Evolutionary conservation across 495 filamentous ascomycete species (phyloP).

Genomic region (Penicillium malachiteum): DNA sequence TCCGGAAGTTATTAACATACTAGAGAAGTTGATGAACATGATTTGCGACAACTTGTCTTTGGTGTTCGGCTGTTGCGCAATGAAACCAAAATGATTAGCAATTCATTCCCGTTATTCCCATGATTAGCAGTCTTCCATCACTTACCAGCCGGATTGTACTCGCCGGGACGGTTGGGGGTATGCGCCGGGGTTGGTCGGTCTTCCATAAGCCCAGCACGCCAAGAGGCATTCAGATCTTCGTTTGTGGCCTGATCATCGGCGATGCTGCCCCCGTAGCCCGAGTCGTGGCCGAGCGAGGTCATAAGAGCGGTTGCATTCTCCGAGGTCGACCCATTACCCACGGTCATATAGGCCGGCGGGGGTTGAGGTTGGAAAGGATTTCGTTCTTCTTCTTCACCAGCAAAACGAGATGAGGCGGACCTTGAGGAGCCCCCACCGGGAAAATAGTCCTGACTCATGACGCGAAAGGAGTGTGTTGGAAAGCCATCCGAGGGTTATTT

Average conservation of each 20-base stretch:
- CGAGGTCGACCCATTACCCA: conserved; percentile 78
- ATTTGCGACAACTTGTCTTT: conserved; percentile 60
- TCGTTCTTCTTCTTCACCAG: conserved; percentile 29
- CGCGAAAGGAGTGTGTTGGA: conserved; percentile 16
- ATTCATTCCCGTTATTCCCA: not conserved
- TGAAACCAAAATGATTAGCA: not conserved
- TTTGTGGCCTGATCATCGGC: conserved; percentile 49
- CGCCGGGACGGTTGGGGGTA: conserved; percentile 51
- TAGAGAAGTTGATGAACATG: conserved; percentile 72
- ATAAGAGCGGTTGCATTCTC: conserved; percentile 68
- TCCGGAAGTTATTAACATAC: conserved; percentile 36
- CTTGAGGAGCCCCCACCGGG: conserved; percentile 45
- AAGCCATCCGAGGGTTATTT: conserved; percentile 24
- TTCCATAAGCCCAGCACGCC: conserved; percentile 62
- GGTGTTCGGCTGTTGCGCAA: conserved; percentile 50
- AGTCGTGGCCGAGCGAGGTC: conserved; percentile 75
- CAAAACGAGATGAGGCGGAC: conserved; percentile 37
- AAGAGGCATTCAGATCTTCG: conserved; percentile 42
- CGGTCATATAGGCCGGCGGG: conserved; percentile 77
- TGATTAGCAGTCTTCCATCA: conserved; percentile 1
- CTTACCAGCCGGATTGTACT: conserved; percentile 47
- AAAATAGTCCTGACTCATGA: conserved; percentile 76
- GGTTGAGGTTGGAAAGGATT: conserved; percentile 34
- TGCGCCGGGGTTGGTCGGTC: conserved; percentile 64
- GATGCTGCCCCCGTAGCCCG: conserved; percentile 84